Conservation (phyloP, 225 moss, liverwort and hornwort genomes). For the Pseudoscleropodium purum region DNA sequence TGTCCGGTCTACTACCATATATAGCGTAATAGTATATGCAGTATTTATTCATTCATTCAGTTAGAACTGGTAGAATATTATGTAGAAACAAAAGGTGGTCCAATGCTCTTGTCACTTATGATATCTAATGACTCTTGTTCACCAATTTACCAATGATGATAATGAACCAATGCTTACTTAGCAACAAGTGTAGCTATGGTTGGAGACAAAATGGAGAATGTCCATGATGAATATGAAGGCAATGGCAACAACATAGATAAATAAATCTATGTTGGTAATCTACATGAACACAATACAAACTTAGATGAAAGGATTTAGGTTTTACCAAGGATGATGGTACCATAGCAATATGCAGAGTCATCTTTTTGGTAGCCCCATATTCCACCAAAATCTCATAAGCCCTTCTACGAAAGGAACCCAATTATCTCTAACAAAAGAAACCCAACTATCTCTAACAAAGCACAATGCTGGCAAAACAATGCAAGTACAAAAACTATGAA, state of each 20-base stretch:
- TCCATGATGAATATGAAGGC: not conserved
- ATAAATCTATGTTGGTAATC: not conserved
- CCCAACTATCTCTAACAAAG: not conserved
- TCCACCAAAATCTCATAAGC: not conserved
- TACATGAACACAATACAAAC: no score
- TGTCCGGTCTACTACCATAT: not conserved
- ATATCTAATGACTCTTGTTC: not conserved
- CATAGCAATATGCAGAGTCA: not conserved
- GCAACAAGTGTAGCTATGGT: not conserved
- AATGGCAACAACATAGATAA: not conserved
- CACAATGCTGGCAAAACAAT: not conserved
- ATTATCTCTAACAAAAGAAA: not conserved
- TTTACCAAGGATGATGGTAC: not conserved
- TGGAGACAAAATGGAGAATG: no score
- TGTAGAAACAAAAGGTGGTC: not conserved
- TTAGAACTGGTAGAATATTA: not conserved
- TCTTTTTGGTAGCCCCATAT: not conserved
- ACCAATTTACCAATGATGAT: not conserved
- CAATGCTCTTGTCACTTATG: not conserved
- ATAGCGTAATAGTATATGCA: not conserved
- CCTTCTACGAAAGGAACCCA: no score
- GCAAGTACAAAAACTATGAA: not conserved
- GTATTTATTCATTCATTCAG: not conserved
- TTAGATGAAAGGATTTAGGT: not conserved
- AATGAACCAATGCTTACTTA: not conserved